Base-by-base conservation (phyloP, 768 basidiomycete species). In the Termitomyces sp. region DNA sequence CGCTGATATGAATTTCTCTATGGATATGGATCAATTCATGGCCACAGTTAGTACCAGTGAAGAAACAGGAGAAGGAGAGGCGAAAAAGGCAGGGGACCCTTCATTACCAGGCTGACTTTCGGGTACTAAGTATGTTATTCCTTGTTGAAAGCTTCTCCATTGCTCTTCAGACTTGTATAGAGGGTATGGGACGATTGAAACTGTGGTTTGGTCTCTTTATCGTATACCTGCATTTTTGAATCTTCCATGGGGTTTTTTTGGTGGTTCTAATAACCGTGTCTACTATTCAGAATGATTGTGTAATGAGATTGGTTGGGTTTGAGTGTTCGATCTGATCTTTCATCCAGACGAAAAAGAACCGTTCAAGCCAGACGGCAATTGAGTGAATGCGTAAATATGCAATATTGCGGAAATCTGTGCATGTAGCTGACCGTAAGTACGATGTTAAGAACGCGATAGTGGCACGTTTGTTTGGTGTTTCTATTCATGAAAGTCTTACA, bases 1-100 rank as follows among this genome's bases (percentile, higher is more conserved):
- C 44, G n/a, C 72, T 6, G 80, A 75, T 36, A 75, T 84, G 69
- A 75, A 70, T 59, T 75, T 83, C 60, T 40, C 68, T 1, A 71
- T 75, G 67, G 82, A 82, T 61, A 81, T 86, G 80, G 81, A 82
- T 45, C 74, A 77, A 18, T 73, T 86, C 52, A 68, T 85, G 64
- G 75, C 72, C 47, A 79, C 83, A 70, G 59, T 60, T 18, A 57
- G 14, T 52, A 40, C 36, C 10, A 33, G 43, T 44, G 65, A 66
- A 52, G 61, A 63, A 53, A 65, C 68, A 54, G 60, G 43, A 28
- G 65, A 63, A 14, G 58, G 42, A n/a, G 57, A 58, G 12, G 54
- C 20, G 13, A 59, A 56, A 26, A 44, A 53, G 32, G 32, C 38
- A 36, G 46, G 28, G 8, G 48, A 58, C 33, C 28, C 53, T 36